Percentiles rank a stretch among this genome's conserved stretches.
These are phyloP conservation scores for Vigna radiata DNA, from an alignment of 306 rosid species.

Conservation along the genomic window DNA sequence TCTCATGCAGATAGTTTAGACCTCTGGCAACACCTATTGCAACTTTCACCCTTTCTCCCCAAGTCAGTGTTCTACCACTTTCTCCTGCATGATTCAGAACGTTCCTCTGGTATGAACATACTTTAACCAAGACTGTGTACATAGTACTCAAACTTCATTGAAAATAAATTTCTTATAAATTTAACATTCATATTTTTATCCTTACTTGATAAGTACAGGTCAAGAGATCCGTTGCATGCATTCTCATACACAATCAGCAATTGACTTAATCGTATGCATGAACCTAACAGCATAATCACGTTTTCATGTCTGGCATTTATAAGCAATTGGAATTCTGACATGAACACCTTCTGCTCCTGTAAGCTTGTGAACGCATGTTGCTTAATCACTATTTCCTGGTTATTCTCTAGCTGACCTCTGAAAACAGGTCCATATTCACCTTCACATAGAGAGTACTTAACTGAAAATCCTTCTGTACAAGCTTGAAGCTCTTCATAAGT, in stretches of 20 bases:
- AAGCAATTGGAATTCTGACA: conserved; percentile 65
- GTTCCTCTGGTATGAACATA: neutral
- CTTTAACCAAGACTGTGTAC: neutral
- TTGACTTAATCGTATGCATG: conserved; percentile 60
- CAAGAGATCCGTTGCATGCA: conserved; percentile 80
- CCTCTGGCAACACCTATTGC: conserved; percentile 79
- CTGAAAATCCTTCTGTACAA: conserved; percentile 75
- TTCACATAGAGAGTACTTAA: conserved; percentile 60
- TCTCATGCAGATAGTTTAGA: conserved; percentile 68
- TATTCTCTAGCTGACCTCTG: conserved; percentile 58
- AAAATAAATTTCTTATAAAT: conserved; percentile 16
- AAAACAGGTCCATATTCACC: conserved; percentile 62
- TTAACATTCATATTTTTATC: neutral
- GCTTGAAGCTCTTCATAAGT: conserved; percentile 62
- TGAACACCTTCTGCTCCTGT: conserved; percentile 62
- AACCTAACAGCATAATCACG: conserved; percentile 74
- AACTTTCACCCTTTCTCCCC: conserved; percentile 78
- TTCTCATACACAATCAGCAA: conserved; percentile 69
- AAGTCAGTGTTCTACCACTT: conserved; percentile 55
- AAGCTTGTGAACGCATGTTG: conserved; percentile 60
- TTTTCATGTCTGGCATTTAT: conserved; percentile 73
- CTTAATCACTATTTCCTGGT: conserved; percentile 69
- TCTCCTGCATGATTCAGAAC: conserved; percentile 55
- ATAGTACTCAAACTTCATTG: neutral
- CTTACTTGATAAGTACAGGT: conserved; percentile 73